Evolutionary conservation across 257 asterid species (phyloP).

Genomic region (Cynanchum wilfordii): DNA sequence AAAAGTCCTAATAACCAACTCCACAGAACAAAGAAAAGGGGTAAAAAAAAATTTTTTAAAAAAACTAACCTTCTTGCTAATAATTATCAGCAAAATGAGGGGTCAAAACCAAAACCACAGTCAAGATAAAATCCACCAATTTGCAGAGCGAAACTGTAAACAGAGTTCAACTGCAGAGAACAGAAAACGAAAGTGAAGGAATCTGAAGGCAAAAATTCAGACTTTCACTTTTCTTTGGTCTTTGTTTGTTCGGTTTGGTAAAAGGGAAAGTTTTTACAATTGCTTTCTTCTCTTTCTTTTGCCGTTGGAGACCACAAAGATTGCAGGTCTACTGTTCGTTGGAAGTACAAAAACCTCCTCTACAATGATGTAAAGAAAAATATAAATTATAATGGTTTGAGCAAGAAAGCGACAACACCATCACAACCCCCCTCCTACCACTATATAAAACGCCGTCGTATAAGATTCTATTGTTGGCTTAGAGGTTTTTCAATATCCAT

Average conservation of each 20-base stretch:
- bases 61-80: constrained; percentile 25
- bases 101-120: constrained; percentile 27
- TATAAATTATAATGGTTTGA: neutral
- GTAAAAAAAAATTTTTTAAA: constrained; percentile 14
- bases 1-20: constrained; percentile 28
- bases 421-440: neutral
- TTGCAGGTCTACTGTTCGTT: constrained; percentile 14
- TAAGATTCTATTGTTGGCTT: neutral
- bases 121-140: constrained; percentile 36
- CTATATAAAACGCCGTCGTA: constrained; percentile 4
- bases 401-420: neutral
- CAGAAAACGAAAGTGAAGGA: constrained; percentile 42
- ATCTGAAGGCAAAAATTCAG: constrained; percentile 33
- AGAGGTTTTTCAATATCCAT: neutral
- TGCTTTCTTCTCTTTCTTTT: constrained; percentile 1
- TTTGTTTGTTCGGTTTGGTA: constrained; percentile 41
- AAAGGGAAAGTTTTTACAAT: constrained; percentile 45
- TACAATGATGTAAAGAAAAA: no score
- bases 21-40: constrained; percentile 9
- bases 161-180: constrained; percentile 31
- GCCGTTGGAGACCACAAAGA: constrained; percentile 16
- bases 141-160: constrained; percentile 32
- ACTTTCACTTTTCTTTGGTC: constrained; percentile 39
- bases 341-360: neutral
- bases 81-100: constrained; percentile 1